Conservation (phyloP, 345 rosid genomes). For the Arabidopsis thaliana region DNA sequence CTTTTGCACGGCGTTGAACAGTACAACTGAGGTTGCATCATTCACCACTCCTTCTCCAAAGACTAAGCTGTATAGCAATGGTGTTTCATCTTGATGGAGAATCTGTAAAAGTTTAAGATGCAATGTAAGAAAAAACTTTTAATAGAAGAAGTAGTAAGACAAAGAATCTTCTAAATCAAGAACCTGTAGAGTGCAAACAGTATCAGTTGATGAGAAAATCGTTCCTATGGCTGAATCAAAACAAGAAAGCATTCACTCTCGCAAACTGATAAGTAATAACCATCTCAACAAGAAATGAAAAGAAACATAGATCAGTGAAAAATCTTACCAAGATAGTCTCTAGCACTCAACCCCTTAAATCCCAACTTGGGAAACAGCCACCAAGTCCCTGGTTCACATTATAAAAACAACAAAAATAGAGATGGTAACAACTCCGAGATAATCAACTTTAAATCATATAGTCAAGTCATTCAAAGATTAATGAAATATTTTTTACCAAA, state of each 20-base stretch:
- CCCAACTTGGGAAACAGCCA: constrained; percentile 74
- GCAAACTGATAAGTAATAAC: constrained; percentile 11
- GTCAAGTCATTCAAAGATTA: neutral
- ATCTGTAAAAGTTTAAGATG: constrained; percentile 50
- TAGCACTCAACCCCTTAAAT: constrained; percentile 57
- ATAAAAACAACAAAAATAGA: constrained; percentile 23
- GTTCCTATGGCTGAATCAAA: constrained; percentile 77
- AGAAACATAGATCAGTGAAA: neutral
- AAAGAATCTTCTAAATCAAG: constrained; percentile 10
- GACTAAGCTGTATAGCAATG: constrained; percentile 81
- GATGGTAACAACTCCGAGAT: neutral
- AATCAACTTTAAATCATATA: neutral
- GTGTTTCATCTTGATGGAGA: constrained; percentile 92
- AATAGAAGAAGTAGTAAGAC: neutral
- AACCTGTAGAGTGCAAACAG: constrained; percentile 96
- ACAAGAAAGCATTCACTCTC: constrained; percentile 28
- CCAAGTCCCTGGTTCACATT: constrained; percentile 68
- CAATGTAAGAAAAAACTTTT: neutral
- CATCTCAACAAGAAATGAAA: neutral
- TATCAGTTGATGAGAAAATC: constrained; percentile 89
- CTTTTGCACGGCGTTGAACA: constrained; percentile 85
- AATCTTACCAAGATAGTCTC: constrained; percentile 76
- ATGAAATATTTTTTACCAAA: constrained; percentile 55
- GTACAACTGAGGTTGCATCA: constrained; percentile 88
- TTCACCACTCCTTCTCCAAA: constrained; percentile 97